Conservation (phyloP, 2,329 filamentous ascomycete genomes). For the Lithohypha guttulata region DNA sequence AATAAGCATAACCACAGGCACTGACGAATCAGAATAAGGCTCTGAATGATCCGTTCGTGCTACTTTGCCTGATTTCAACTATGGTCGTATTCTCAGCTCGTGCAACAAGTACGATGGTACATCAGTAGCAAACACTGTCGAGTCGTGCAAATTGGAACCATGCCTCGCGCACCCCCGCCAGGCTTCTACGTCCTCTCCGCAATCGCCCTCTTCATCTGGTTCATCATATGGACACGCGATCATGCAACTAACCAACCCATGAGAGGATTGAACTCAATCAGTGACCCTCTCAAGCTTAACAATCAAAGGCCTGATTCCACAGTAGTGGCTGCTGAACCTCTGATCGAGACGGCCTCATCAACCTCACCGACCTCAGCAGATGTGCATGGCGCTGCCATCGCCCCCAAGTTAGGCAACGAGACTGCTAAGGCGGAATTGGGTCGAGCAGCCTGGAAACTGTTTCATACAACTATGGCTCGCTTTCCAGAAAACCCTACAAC, state of each 20-base stretch:
- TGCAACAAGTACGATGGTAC: neutral
- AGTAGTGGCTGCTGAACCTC: neutral
- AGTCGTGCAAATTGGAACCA: slow-evolving; percentile 4
- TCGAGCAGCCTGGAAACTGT: slow-evolving; percentile 54
- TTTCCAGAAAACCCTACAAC: slow-evolving; percentile 52
- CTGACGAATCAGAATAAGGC: no score
- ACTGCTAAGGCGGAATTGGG: slow-evolving; percentile 50
- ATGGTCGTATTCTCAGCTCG: no score
- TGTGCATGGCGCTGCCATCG: slow-evolving; percentile 33
- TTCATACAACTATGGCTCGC: slow-evolving; percentile 56
- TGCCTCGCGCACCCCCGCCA: slow-evolving; percentile 21
- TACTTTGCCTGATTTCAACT: no score
- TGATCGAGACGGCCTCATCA: slow-evolving; percentile 10
- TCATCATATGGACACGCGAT: slow-evolving; percentile 20
- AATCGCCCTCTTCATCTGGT: slow-evolving; percentile 22
- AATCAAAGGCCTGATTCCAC: slow-evolving; percentile 11
- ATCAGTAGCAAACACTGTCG: neutral
- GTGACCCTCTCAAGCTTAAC: slow-evolving; percentile 12
- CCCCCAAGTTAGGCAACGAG: slow-evolving; percentile 39
- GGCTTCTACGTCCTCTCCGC: slow-evolving; percentile 22
- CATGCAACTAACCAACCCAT: slow-evolving; percentile 13
- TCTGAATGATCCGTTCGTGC: slow-evolving; percentile 1
- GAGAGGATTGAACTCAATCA: slow-evolving; percentile 10
- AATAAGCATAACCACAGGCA: no score
- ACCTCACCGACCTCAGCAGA: no score